Conservation (phyloP, 78 protist genomes). For the Emiliania huxleyi region DNA sequence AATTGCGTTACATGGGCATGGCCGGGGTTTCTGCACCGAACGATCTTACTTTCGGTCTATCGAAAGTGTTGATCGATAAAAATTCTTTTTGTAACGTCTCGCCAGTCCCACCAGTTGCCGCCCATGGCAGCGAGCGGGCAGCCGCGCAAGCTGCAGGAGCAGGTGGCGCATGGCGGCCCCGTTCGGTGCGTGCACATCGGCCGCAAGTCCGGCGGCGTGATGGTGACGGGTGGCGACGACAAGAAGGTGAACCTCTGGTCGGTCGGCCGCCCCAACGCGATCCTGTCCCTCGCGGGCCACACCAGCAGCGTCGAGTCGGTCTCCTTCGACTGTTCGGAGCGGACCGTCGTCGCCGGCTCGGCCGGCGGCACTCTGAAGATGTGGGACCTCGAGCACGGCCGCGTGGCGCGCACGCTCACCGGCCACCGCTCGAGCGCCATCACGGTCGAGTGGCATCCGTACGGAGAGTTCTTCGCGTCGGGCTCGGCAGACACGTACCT, state of each 20-base stretch:
- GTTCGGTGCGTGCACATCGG: constrained; percentile 32
- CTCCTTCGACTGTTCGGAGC: constrained; percentile 14
- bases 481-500: constrained; percentile 51
- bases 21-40: too few relatives aligned
- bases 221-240: constrained; percentile 61
- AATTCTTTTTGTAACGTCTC: too few relatives aligned
- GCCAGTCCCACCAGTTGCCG: too few relatives aligned
- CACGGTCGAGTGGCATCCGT: constrained; percentile 49
- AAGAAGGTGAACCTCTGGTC: constrained; percentile 54
- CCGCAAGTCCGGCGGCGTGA: background rate
- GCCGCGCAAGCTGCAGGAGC: too few relatives aligned
- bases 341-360: constrained; percentile 52
- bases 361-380: constrained; percentile 52
- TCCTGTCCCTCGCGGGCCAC: constrained; percentile 32
- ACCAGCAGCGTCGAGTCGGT: constrained; percentile 15
- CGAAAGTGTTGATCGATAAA: too few relatives aligned
- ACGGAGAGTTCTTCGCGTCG: constrained; percentile 63
- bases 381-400: constrained; percentile 64
- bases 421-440: constrained; percentile 47
- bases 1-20: too few relatives aligned
- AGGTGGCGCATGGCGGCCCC: constrained; percentile 35
- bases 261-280: background rate
- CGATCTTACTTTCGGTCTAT: too few relatives aligned
- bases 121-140: too few relatives aligned
- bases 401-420: constrained; percentile 22